phyloP scores from a whole-genome alignment of 2,329 filamentous ascomycete species.

The Fusarium mangiferae region DNA sequence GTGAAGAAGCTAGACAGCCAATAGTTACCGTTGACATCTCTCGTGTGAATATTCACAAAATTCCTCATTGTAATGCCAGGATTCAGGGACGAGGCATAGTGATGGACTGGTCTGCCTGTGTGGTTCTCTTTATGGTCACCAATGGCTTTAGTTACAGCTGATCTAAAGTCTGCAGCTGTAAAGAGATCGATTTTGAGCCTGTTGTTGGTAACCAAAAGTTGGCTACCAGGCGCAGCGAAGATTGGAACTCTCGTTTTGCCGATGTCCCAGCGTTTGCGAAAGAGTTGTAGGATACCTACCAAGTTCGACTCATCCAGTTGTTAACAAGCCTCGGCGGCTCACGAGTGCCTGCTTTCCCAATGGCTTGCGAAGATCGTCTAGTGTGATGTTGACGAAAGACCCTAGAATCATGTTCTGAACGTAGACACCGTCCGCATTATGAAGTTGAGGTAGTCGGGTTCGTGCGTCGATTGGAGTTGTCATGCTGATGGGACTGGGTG shows the following conservation, averaged over 20 bases:
- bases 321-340: background rate
- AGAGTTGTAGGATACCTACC: background rate
- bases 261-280: background rate
- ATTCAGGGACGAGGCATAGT: background rate
- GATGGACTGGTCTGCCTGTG: background rate
- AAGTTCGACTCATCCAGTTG: background rate
- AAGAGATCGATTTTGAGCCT: background rate
- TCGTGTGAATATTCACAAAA: background rate
- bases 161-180: background rate
- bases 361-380: rapidly evolving
- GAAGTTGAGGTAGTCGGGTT: background rate
- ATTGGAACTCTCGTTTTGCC: background rate
- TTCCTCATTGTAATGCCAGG: rapidly evolving
- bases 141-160: background rate
- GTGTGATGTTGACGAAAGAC: rapidly evolving
- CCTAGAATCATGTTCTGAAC: background rate
- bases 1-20: background rate
- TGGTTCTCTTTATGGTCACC: background rate
- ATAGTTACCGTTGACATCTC: rapidly evolving
- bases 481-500: background rate
- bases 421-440: rapidly evolving
- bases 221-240: background rate
- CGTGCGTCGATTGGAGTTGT: background rate
- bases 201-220: background rate
- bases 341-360: background rate